These are phyloP conservation scores for Trichoderma pleuroti DNA, from an alignment of 2,329 filamentous ascomycete species.

Conservation along the genomic window DNA sequence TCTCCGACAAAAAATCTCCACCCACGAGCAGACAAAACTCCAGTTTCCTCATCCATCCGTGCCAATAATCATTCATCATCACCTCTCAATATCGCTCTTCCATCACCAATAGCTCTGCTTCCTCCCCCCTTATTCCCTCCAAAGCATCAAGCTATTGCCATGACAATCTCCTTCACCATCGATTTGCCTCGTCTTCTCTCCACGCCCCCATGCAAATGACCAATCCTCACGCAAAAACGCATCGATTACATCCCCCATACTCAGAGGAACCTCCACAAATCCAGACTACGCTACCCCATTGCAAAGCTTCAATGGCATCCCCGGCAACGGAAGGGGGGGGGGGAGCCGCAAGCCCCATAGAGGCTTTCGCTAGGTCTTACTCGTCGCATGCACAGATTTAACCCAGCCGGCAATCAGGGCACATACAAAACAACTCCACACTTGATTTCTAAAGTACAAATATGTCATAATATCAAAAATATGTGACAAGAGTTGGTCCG, in stretches of 20 bases:
- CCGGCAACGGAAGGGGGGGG: neutral
- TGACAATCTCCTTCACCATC: neutral
- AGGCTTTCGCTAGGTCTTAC: neutral
- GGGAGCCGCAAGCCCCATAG: neutral
- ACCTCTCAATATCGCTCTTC: neutral
- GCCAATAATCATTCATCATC: neutral
- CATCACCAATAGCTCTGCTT: neutral
- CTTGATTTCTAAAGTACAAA: neutral
- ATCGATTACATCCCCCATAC: neutral
- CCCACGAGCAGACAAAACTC: neutral
- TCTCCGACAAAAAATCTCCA: neutral
- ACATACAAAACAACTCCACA: neutral
- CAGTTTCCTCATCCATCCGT: neutral
- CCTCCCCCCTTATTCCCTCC: neutral
- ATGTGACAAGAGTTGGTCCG: neutral
- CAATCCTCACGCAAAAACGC: neutral
- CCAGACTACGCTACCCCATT: neutral
- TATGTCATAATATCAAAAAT: neutral
- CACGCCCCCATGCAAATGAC: neutral
- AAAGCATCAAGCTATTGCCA: neutral
- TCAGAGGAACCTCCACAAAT: neutral
- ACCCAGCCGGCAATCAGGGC: neutral
- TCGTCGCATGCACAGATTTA: neutral
- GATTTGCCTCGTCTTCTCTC: neutral
- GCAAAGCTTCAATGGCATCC: neutral